A percentile compares a stretch with the other conserved stretches of the same genome.
Conservation (phyloP, 805 yeast genomes). For the Metschnikowia kofuensis region DNA sequence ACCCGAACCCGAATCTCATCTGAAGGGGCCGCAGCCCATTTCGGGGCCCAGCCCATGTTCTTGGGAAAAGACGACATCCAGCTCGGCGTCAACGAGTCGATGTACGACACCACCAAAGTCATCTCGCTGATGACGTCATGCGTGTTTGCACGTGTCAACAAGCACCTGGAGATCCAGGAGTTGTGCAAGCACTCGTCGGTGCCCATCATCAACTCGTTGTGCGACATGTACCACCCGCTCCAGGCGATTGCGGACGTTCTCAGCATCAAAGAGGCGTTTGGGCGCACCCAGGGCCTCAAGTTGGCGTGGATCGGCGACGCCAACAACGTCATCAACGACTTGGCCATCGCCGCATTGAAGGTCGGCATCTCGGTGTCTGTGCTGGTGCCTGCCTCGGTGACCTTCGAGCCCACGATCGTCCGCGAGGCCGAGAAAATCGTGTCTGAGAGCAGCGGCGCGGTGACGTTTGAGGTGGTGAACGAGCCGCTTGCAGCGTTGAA, state of each 20-base stretch:
- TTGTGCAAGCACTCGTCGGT: constrained; percentile 77
- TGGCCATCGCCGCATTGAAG: constrained; percentile 83
- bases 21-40: constrained; percentile 90
- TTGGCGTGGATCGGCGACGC: constrained; percentile 97
- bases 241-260: constrained; percentile 91
- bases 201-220: constrained; percentile 90
- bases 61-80: constrained; percentile 96
- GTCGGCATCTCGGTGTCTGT: constrained; percentile 78
- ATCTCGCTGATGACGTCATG: constrained; percentile 96
- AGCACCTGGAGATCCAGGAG: constrained; percentile 77
- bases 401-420: constrained; percentile 55
- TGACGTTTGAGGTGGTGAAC: constrained; percentile 54
- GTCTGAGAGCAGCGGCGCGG: constrained; percentile 42
- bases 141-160: constrained; percentile 91
- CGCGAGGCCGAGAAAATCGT: constrained; percentile 47
- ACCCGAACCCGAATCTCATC: constrained; percentile 93
- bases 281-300: constrained; percentile 58
- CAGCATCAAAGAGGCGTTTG: constrained; percentile 80
- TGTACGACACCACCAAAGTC: constrained; percentile 85
- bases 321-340: constrained; percentile 91
- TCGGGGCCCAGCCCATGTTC: constrained; percentile 96
- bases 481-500: constrained; percentile 75
- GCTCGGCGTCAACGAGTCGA: constrained; percentile 89
- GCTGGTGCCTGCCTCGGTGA: constrained; percentile 78
- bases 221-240: constrained; percentile 91